Evolutionary conservation across 179 eudicot genomes (phyloP), one percentile per base, ranked within the genome.

Genomic region (Actinidia arguta): DNA sequence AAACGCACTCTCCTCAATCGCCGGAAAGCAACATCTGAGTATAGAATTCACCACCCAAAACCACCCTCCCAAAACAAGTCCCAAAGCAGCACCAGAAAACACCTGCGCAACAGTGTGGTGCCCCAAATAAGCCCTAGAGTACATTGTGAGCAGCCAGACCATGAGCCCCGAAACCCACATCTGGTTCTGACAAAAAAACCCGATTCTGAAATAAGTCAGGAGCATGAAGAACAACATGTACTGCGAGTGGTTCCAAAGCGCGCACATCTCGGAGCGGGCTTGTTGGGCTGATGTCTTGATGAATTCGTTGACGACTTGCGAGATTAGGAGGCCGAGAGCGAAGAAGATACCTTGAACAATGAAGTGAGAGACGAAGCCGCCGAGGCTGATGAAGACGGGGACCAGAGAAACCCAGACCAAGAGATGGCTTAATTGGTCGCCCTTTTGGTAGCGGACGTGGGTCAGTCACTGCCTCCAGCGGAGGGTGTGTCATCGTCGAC

Each of bases 51-150:
- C 95, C 52, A 94, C 88, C 93, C 91, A 93, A 80, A 89, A 94
- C 99, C 99, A 94, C 25, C 54, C 91, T 3, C 97, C 99, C 14
- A 96, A 88, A 58, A 86, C 76, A 5, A 86, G 36, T 72, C 98
- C 98, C 0, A 94, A 79, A 6, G 79, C 76, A 0, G 98, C 97
- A 54, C 99, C 99, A 1, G 99, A 98, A 55, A 88, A 90, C 56
- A 95, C 99, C 89, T 95, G 99, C 4, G 85, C 91, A 67, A 94
- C 85, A 6, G 92, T 77, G 64, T 96, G 99, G 85, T 96, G 94
- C 74, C 99, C 99, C 82, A 96, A 78, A 85, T 96, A 96, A 88
- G 93, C 99, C 88, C 99, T 85, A 6, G 97, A 93, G 55, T 85
- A 83, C 98, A 93, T 88, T 1, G 98, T 96, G 42, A 94, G 22